These are phyloP conservation scores for Botrytis tulipae DNA, from an alignment of 2,329 filamentous ascomycete genomes.

Conservation along the genomic window DNA sequence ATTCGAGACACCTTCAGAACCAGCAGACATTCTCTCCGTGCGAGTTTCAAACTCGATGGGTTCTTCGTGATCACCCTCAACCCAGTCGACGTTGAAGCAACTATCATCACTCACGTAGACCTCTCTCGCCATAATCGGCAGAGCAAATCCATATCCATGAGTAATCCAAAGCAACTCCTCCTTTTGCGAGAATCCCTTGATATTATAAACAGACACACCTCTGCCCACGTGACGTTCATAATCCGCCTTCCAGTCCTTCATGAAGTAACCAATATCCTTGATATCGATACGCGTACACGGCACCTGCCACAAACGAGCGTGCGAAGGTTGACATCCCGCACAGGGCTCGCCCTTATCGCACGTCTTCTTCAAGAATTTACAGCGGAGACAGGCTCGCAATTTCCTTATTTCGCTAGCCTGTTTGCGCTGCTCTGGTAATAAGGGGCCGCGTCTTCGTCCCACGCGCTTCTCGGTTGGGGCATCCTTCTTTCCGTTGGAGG, in stretches of 20 bases:
- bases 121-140: constrained; percentile 90
- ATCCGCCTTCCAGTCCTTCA: constrained; percentile 99
- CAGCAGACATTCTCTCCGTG: constrained; percentile 85
- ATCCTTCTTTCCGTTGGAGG: constrained; percentile 76
- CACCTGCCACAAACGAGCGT: constrained; percentile 94
- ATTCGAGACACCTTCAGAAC: constrained; percentile 80
- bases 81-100: constrained; percentile 92
- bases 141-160: constrained; percentile 89
- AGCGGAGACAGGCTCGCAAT: constrained; percentile 86
- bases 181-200: constrained; percentile 75
- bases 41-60: constrained; percentile 80
- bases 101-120: constrained; percentile 89
- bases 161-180: constrained; percentile 84
- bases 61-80: constrained; percentile 74
- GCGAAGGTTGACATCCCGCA: constrained; percentile 90
- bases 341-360: constrained; percentile 98
- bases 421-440: constrained; percentile 90
- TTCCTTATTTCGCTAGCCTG: constrained; percentile 97
- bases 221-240: constrained; percentile 87
- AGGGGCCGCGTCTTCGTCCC: constrained; percentile 82
- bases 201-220: constrained; percentile 89
- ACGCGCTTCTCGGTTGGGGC: constrained; percentile 83
- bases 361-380: constrained; percentile 99
- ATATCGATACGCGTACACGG: constrained; percentile 98
- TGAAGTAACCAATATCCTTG: constrained; percentile 97